Conservation (phyloP, 2,329 filamentous ascomycete genomes). For the Xylaria sp. region DNA sequence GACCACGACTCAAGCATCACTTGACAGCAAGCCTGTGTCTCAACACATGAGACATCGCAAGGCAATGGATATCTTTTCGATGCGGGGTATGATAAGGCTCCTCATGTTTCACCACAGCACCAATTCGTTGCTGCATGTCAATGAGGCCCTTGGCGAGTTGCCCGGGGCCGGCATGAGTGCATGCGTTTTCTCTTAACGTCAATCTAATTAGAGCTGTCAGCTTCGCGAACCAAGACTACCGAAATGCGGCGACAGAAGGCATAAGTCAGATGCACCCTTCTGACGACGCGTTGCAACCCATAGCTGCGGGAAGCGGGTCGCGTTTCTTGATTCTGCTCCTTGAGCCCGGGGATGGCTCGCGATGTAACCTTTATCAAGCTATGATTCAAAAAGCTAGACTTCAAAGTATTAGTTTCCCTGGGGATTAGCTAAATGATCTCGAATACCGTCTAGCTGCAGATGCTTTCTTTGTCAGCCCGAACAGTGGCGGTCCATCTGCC, state of each 20-base stretch:
- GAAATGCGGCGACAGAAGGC: neutral
- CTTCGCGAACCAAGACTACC: neutral
- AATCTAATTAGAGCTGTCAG: neutral
- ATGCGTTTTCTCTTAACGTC: neutral
- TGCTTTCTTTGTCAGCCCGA: neutral
- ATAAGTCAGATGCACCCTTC: conserved; percentile 3
- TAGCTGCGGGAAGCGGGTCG: conserved; percentile 24
- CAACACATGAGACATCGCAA: neutral
- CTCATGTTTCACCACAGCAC: neutral
- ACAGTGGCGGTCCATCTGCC: neutral
- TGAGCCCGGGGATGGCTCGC: conserved; percentile 14
- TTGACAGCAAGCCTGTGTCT: no score
- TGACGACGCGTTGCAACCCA: conserved; percentile 1
- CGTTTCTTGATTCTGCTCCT: conserved; percentile 16
- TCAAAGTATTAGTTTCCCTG: neutral
- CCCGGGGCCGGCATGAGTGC: neutral
- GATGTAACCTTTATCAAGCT: conserved; percentile 21
- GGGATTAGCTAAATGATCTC: neutral
- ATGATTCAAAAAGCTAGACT: neutral
- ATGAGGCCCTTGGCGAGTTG: neutral
- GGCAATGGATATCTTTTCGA: neutral
- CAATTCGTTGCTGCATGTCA: neutral
- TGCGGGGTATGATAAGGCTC: neutral
- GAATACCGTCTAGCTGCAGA: neutral
- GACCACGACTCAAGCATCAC: no score